Conservation (phyloP, 2,329 filamentous ascomycete genomes). For the Pseudocercospora fuligena region DNA sequence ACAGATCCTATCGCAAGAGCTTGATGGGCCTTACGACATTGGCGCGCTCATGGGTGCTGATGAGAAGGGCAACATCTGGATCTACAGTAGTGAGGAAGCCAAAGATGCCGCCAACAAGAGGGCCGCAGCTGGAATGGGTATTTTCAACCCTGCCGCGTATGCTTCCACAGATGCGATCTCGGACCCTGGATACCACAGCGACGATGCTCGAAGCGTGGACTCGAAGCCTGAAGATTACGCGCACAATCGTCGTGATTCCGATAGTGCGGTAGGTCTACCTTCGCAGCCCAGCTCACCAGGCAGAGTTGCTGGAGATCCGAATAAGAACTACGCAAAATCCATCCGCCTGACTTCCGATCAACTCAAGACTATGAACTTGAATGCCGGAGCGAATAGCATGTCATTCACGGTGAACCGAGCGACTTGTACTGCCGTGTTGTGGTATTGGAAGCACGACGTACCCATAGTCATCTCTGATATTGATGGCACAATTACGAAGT, state of each 20-base stretch:
- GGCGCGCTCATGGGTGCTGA: conserved; percentile 94
- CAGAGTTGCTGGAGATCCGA: conserved; percentile 65
- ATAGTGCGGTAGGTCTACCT: conserved; percentile 68
- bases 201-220: conserved; percentile 68
- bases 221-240: conserved; percentile 35
- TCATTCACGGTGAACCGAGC: conserved; percentile 96
- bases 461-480: conserved; percentile 98
- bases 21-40: conserved; percentile 95
- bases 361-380: conserved; percentile 81
- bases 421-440: conserved; percentile 91
- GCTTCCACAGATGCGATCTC: conserved; percentile 79
- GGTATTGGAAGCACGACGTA: conserved; percentile 86
- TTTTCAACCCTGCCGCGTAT: conserved; percentile 57
- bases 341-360: conserved; percentile 93
- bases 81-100: conserved; percentile 96
- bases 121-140: conserved; percentile 51
- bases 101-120: conserved; percentile 83
- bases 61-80: conserved; percentile 97
- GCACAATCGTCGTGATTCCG: conserved; percentile 71
- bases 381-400: conserved; percentile 87
- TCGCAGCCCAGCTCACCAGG: conserved; percentile 60
- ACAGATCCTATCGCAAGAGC: conserved; percentile 87
- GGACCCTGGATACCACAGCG: conserved; percentile 94
- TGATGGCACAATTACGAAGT: conserved; percentile 96
- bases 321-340: conserved; percentile 94